These are phyloP conservation scores for Exophiala viscosa DNA, from an alignment of 2,329 filamentous ascomycete species.

Conservation along the genomic window DNA sequence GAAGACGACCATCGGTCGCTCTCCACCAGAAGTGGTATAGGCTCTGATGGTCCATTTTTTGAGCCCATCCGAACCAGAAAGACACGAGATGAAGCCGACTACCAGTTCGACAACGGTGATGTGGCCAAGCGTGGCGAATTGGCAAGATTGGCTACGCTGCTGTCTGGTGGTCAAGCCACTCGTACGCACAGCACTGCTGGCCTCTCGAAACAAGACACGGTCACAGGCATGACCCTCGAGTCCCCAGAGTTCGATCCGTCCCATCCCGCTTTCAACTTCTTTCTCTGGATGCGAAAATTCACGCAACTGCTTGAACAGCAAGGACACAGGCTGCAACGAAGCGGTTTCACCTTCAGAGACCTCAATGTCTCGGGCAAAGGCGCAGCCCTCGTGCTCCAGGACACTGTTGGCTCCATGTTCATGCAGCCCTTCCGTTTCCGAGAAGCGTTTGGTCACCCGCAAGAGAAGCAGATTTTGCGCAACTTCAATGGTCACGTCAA, in stretches of 20 bases:
- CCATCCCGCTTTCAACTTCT: slow-evolving; percentile 21
- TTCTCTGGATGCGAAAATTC: slow-evolving; percentile 22
- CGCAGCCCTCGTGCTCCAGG: slow-evolving; percentile 64
- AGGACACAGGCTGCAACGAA: slow-evolving; percentile 11
- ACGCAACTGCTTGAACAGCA: slow-evolving; percentile 19
- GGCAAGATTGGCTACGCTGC: slow-evolving; percentile 17
- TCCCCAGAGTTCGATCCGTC: slow-evolving; percentile 23
- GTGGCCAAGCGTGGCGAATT: slow-evolving; percentile 13
- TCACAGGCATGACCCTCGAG: slow-evolving; percentile 20
- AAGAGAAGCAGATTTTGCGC: slow-evolving; percentile 54
- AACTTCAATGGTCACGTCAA: slow-evolving; percentile 52
- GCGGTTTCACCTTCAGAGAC: slow-evolving; percentile 62
- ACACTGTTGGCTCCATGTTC: slow-evolving; percentile 60
- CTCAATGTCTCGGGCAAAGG: slow-evolving; percentile 64
- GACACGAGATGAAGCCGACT: slow-evolving; percentile 17
- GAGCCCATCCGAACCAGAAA: slow-evolving; percentile 23
- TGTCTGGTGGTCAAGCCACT: slow-evolving; percentile 17
- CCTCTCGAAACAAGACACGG: slow-evolving; percentile 20
- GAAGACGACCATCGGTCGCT: no score
- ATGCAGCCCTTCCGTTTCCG: slow-evolving; percentile 55
- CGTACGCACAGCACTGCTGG: slow-evolving; percentile 4
- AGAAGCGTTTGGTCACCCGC: slow-evolving; percentile 52
- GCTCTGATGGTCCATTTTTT: slow-evolving; percentile 18
- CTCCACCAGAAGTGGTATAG: background rate
- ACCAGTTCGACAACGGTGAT: slow-evolving; percentile 17